Percentiles rank a stretch among this genome's conserved stretches.
Evolutionary conservation across 2,329 filamentous ascomycete species (phyloP).

Genomic region (Colletotrichum chrysophilum): DNA sequence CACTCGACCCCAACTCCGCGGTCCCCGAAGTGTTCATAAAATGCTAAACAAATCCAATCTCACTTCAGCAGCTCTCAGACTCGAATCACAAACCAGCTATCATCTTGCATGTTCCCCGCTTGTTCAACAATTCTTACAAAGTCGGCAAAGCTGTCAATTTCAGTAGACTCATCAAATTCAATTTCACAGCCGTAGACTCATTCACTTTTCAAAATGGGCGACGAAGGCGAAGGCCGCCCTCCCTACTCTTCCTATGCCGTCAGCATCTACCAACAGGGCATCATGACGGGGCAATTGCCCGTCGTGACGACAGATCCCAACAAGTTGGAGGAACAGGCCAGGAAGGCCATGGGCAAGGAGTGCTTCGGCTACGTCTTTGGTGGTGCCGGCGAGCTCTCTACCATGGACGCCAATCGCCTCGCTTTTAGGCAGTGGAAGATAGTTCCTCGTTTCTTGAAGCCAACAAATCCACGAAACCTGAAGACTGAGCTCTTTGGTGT

Average conservation of each 20-base stretch:
- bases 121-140: neutral
- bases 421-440: conserved; percentile 61
- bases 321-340: conserved; percentile 60
- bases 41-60: neutral
- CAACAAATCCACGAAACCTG: conserved; percentile 51
- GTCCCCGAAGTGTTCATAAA: neutral
- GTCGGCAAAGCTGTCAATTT: neutral
- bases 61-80: neutral
- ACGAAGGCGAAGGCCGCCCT: conserved; percentile 18
- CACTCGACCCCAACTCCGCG: neutral
- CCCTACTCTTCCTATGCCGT: conserved; percentile 48
- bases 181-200: neutral
- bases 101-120: neutral
- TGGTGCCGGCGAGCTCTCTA: conserved; percentile 66
- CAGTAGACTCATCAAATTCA: neutral
- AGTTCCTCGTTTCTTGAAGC: conserved; percentile 55
- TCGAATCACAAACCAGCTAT: neutral
- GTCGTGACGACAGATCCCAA: conserved; percentile 64
- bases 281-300: conserved; percentile 52
- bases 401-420: conserved; percentile 63
- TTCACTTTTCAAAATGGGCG: conserved; percentile 16
- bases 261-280: conserved; percentile 57
- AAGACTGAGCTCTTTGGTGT: conserved; percentile 57
- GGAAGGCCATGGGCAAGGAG: conserved; percentile 47
- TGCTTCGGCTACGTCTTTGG: conserved; percentile 66